Percentiles rank a stretch among this genome's conserved stretches.
phyloP scores from a whole-genome alignment of 441 rosid species.

The Syzygium malaccense region DNA sequence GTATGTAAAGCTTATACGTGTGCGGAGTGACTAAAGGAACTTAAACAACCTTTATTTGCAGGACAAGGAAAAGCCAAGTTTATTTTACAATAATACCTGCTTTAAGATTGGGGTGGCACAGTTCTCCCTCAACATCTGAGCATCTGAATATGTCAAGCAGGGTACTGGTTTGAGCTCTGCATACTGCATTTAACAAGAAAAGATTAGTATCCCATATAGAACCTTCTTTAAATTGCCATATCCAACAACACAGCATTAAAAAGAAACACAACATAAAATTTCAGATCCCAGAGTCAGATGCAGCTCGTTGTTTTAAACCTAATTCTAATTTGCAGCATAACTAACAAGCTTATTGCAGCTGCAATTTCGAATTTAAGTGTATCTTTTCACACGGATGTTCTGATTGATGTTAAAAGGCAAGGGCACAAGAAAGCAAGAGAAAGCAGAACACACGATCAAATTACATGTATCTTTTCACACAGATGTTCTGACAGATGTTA shows the following conservation, averaged over 20 bases:
- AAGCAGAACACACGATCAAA: not conserved
- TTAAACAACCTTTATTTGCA: not conserved
- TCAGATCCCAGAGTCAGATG: not conserved
- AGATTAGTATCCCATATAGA: not conserved
- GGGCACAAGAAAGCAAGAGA: not conserved
- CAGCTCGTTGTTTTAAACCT: not conserved
- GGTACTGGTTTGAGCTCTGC: slow-evolving; percentile 97
- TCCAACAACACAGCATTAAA: not conserved
- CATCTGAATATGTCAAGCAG: slow-evolving; percentile 82
- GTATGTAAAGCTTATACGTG: not conserved
- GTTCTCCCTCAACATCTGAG: slow-evolving; percentile 58
- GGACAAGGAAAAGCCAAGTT: not conserved
- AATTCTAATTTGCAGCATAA: not conserved
- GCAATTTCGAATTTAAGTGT: not conserved
- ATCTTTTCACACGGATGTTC: not conserved
- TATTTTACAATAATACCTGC: slow-evolving; percentile 42
- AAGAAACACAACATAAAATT: not conserved
- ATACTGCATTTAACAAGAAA: slow-evolving; percentile 35
- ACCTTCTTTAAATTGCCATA: not conserved
- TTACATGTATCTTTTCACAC: not conserved
- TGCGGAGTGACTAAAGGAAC: not conserved
- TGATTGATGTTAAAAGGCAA: not conserved
- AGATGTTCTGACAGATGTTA: not conserved
- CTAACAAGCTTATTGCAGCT: not conserved
- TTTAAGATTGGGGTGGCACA: slow-evolving; percentile 82